A percentile compares a stretch with the other conserved stretches of the same genome.
Conservation (phyloP, 2,329 filamentous ascomycete species). For the Stagonosporopsis chrysanthemi region DNA sequence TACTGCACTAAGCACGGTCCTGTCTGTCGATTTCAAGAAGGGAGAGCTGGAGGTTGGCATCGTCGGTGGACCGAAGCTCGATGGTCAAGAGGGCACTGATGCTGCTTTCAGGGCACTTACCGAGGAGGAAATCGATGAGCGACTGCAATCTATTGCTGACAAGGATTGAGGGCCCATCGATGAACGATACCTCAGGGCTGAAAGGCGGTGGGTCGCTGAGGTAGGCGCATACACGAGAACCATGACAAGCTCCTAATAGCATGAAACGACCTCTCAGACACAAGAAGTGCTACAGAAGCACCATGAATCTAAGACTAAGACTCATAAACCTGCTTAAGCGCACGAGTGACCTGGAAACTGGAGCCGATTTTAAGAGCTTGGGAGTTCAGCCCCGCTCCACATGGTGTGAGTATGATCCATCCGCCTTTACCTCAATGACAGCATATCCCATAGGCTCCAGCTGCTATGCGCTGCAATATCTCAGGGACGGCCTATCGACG, state of each 20-base stretch:
- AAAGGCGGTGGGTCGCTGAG: conserved; percentile 35
- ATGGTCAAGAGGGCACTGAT: conserved; percentile 84
- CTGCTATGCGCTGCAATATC: conserved; percentile 35
- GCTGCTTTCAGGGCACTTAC: conserved; percentile 85
- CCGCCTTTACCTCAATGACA: conserved; percentile 43
- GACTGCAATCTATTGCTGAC: conserved; percentile 96
- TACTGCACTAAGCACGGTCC: conserved; percentile 90
- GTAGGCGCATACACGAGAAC: conserved; percentile 30
- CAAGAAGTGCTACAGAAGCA: conserved; percentile 36
- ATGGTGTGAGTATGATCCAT: conserved; percentile 43
- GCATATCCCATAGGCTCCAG: conserved; percentile 40
- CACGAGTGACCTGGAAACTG: conserved; percentile 38
- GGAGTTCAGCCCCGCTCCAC: conserved; percentile 44
- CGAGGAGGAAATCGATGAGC: conserved; percentile 97
- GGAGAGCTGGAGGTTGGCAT: conserved; percentile 98
- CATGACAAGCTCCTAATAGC: conserved; percentile 38
- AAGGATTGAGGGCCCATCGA: conserved; percentile 87
- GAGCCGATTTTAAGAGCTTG: conserved; percentile 22
- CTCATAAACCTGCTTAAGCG: conserved; percentile 45
- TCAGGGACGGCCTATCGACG: conserved; percentile 37
- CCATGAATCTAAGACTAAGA: conserved; percentile 44
- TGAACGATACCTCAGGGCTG: conserved; percentile 34
- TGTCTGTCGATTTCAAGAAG: conserved; percentile 99
- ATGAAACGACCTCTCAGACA: conserved; percentile 40
- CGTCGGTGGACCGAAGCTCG: conserved; percentile 83